Base-by-base conservation (phyloP, 176 grass and related monocot genomes). In the Triticum monococcum region DNA sequence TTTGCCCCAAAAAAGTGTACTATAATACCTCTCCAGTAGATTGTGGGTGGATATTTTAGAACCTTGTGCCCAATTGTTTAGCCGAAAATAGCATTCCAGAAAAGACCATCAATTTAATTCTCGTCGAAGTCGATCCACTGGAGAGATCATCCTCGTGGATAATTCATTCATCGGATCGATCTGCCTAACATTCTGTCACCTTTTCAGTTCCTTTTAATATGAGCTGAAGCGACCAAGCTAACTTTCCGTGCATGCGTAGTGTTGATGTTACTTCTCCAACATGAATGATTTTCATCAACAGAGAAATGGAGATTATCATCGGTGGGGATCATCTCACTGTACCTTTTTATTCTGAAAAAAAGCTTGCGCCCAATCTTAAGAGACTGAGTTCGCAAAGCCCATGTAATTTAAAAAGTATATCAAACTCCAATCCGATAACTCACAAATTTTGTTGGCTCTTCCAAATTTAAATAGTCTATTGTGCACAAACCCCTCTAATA, bases 141-240 rank as follows among this genome's bases (percentile, higher is more conserved):
- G 16, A 37, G 57, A 60, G 76, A 87, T 87, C 68, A 75, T 84
- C 89, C 85, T 87, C 68, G 81, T 84, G 81, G 81, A 84, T 77
- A 77, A 77, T 18, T 31, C 46, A 56, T 77, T 84, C 46, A 77
- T 77, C 75, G 87, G 84, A 68, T 68, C 28, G n/a, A 84, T 16
- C 76, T 81, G 81, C 85, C 89, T 38, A 91, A 88, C 89, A 75
- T 23, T 68, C 50, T 62, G 67, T 73, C 75, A 7, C 61, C 68
- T 62, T 76, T 74, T 66, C 1, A 18, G 80, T 24, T 70, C 62
- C 45, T 75, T 54, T 65, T 40, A 52, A 31, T 78, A 37, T 30
- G 59, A 9, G 73, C 40, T 79, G 33, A 87, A 78, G 83, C 59
- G 48, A 84, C 68, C 40, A 9, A 79, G 64, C 38, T 33, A 30